A percentile compares a stretch with the other conserved stretches of the same genome.
These are phyloP conservation scores for Talaromyces trachyspermus DNA, from an alignment of 495 filamentous ascomycete genomes.

Conservation along the genomic window DNA sequence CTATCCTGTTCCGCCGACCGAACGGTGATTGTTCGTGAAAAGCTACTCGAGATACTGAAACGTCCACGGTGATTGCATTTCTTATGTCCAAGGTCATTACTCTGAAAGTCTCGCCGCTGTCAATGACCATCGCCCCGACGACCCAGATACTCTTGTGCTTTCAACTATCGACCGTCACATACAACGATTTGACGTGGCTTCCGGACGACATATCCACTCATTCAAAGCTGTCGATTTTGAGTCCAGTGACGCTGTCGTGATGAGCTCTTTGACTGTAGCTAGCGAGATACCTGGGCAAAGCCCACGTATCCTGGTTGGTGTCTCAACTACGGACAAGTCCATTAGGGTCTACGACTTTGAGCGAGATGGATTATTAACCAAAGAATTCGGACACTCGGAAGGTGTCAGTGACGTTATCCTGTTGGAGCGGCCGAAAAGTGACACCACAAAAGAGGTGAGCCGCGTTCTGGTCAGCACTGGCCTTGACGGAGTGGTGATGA, in stretches of 20 bases:
- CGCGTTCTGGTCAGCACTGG: conserved; percentile 65
- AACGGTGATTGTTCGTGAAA: conserved; percentile 68
- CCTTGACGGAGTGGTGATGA: conserved; percentile 79
- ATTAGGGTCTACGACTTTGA: conserved; percentile 80
- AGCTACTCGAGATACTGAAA: conserved; percentile 58
- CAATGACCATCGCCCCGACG: conserved; percentile 64
- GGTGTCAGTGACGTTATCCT: conserved; percentile 78
- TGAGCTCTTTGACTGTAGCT: conserved; percentile 63
- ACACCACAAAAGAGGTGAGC: conserved; percentile 31
- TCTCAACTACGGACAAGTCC: conserved; percentile 92
- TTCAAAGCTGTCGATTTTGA: conserved; percentile 80
- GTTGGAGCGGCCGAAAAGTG: conserved; percentile 42
- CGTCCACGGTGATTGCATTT: conserved; percentile 64
- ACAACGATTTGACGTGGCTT: conserved; percentile 63
- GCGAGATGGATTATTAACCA: conserved; percentile 66
- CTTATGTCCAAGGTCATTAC: conserved; percentile 67
- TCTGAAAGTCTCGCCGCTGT: conserved; percentile 76
- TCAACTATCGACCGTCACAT: conserved; percentile 80
- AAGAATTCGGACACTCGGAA: conserved; percentile 92
- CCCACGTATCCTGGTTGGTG: conserved; percentile 59
- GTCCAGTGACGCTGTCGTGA: conserved; percentile 69
- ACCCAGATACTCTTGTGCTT: conserved; percentile 55
- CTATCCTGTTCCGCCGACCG: conserved; percentile 86
- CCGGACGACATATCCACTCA: conserved; percentile 58
- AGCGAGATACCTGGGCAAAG: conserved; percentile 28